A percentile compares a stretch with the other conserved stretches of the same genome.
These are phyloP conservation scores for Penicillium sclerotiorum DNA, from an alignment of 2,329 filamentous ascomycete species.

Conservation along the genomic window DNA sequence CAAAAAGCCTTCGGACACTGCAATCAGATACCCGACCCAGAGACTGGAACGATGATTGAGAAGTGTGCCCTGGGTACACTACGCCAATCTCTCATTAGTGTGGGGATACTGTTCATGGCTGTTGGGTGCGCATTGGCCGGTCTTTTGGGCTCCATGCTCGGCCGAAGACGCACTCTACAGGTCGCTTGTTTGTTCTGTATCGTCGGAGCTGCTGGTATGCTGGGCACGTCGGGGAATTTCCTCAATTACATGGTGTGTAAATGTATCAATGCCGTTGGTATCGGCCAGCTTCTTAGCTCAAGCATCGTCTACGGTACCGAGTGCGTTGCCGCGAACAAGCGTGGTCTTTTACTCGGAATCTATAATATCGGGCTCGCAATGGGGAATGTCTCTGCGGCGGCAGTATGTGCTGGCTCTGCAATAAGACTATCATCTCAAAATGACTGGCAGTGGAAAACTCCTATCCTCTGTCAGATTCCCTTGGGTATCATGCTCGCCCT, in stretches of 20 bases:
- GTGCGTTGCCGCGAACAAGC: conserved; percentile 26
- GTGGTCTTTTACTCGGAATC: conserved; percentile 25
- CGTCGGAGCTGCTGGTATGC: conserved; percentile 30
- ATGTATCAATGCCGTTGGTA: conserved; percentile 27
- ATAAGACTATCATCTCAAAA: conserved; percentile 22
- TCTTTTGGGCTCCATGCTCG: conserved; percentile 20
- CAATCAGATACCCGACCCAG: conserved; percentile 14
- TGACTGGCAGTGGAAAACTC: conserved; percentile 34
- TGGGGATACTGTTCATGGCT: conserved; percentile 30
- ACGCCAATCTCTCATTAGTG: conserved; percentile 30
- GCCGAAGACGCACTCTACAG: conserved; percentile 27
- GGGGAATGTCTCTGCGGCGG: conserved; percentile 28
- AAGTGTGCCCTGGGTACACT: conserved; percentile 24
- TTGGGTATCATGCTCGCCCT: conserved; percentile 26
- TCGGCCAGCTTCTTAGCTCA: conserved; percentile 25
- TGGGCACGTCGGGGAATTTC: conserved; percentile 27
- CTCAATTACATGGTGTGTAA: conserved; percentile 29
- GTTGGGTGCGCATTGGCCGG: conserved; percentile 26
- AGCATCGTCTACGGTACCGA: conserved; percentile 27
- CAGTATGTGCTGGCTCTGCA: conserved; percentile 30
- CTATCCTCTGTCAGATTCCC: conserved; percentile 34
- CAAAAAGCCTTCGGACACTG: conserved; percentile 26
- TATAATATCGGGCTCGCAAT: conserved; percentile 30
- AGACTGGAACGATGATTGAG: conserved; percentile 6
- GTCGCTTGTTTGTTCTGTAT: conserved; percentile 25